These are phyloP conservation scores for Xylogone sp. DNA, from an alignment of 2,329 filamentous ascomycete genomes.

Conservation along the genomic window DNA sequence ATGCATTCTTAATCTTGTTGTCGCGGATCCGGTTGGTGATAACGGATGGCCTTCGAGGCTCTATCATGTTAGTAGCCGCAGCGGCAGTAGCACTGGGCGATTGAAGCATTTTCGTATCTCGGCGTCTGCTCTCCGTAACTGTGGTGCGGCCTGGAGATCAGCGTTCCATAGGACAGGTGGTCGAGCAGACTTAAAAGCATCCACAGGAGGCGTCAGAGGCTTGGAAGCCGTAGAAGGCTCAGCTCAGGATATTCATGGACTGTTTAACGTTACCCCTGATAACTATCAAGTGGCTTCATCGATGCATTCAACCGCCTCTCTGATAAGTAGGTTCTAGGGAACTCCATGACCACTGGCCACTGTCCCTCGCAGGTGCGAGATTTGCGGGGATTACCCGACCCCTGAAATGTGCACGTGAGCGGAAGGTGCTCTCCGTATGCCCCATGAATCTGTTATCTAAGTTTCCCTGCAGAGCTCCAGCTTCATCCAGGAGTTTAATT, in stretches of 20 bases:
- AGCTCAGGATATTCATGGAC: neutral
- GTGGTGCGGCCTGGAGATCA: neutral
- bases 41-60: neutral
- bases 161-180: neutral
- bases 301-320: neutral
- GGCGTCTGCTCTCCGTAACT: neutral
- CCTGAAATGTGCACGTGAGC: too few species aligned
- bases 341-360: too few species aligned
- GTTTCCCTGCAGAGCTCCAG: too few species aligned
- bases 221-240: neutral
- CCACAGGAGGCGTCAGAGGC: neutral
- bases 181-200: neutral
- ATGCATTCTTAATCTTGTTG: slow-evolving; percentile 5
- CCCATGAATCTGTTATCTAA: too few species aligned
- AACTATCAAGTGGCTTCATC: neutral
- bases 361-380: too few species aligned
- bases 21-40: neutral
- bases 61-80: neutral
- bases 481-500: too few species aligned
- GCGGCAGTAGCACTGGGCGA: neutral
- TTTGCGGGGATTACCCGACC: too few species aligned
- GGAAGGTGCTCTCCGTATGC: too few species aligned
- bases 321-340: too few species aligned
- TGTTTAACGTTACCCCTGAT: neutral
- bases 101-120: neutral